Base-by-base conservation (phyloP, 1,139 yeast genomes). In the Maudiozyma humilis region DNA sequence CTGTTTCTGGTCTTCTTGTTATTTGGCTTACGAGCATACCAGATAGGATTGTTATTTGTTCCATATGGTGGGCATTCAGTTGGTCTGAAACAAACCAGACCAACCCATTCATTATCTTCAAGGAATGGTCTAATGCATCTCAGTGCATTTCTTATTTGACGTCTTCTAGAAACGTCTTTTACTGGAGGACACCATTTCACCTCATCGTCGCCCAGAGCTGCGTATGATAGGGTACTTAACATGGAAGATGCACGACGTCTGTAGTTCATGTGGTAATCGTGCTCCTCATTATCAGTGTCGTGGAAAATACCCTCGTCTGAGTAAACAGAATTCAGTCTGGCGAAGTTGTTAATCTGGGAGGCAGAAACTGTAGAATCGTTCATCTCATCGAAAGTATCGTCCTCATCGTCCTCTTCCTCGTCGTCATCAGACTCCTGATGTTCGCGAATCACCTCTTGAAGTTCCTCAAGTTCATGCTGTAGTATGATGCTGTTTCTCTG, bases 101-200 rank as follows among this genome's bases (percentile, higher is more conserved):
- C 74, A 23, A 73, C 65, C 82, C 83, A 78, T 8, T 70, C 55
- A 36, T 76, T 79, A 41, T 76, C 78, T 50, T 67, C 67, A 2
- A 72, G 65, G 41, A 78, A 64, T 5, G 81, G 76, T 52, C 71
- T 75, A 38, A 78, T 75, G 51, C 84, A 78, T 41, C 82, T 68
- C 32, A 78, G 59, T 32, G 82, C 75, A 57, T 76, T 78, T 41
- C 76, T 67, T 45, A 73, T 67, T 51, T 66, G 68, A 49, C 73
- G 73, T 42, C 73, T 65, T 48, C 70, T 65, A 35, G 74, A 67
- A 40, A 64, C 65, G 14, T 59, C 47, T 49, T 70, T 71, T 14
- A 63, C 63, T 13, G 64, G 61, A 2, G 82, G 82, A 14, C 56
- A 57, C 82, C 82, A 77, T 56, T 76, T 75, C 16, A 54, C 53